phyloP scores from a whole-genome alignment of 768 basidiomycete genomes.

The Suillus alpinus region DNA sequence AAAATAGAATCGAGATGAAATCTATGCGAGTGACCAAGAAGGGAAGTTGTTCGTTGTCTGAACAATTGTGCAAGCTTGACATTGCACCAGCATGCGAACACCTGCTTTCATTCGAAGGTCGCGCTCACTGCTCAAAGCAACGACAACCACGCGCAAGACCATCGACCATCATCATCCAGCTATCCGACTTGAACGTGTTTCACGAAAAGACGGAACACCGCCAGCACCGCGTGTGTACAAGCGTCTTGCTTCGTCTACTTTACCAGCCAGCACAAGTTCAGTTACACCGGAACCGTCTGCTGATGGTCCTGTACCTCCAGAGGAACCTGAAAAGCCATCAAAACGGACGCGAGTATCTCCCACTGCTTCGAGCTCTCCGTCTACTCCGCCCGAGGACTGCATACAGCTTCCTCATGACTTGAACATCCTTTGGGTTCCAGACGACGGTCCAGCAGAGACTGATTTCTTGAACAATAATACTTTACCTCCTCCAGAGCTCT shows the following conservation, averaged over 20 bases:
- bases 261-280: neutral
- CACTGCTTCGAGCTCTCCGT: neutral
- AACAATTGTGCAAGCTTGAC: neutral
- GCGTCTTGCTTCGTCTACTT: slow-evolving; percentile 9
- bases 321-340: slow-evolving; percentile 6
- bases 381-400: slow-evolving; percentile 18
- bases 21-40: neutral
- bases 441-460: slow-evolving; percentile 18
- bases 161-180: slow-evolving; percentile 24
- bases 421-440: slow-evolving; percentile 67
- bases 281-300: neutral
- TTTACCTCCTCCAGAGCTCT: slow-evolving; percentile 71
- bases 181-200: slow-evolving; percentile 11
- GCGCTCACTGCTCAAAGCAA: slow-evolving; percentile 28
- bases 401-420: slow-evolving; percentile 53
- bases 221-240: slow-evolving; percentile 8
- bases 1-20: neutral
- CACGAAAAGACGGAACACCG: slow-evolving; percentile 23
- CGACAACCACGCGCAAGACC: slow-evolving; percentile 15
- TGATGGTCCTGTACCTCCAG: neutral
- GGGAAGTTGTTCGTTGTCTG: neutral
- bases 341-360: neutral
- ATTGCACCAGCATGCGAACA: slow-evolving; percentile 31
- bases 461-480: slow-evolving; percentile 30
- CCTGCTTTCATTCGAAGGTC: slow-evolving; percentile 34